These are phyloP conservation scores for Rosa lucieae DNA, from an alignment of 306 rosid species.

Conservation along the genomic window DNA sequence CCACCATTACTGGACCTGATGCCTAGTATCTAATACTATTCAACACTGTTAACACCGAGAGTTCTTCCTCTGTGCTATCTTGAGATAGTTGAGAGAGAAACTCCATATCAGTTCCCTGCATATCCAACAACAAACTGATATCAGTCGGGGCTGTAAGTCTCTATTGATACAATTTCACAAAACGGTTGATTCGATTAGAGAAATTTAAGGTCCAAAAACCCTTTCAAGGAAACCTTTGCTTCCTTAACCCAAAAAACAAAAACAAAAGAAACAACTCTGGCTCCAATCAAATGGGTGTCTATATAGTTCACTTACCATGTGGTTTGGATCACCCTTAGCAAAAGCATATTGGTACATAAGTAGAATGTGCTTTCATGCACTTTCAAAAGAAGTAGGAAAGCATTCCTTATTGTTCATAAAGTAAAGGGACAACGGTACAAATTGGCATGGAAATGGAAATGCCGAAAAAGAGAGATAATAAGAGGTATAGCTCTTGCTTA, in stretches of 20 bases:
- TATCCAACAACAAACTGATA: background rate
- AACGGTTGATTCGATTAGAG: background rate
- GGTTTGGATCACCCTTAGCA: background rate
- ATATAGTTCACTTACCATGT: background rate
- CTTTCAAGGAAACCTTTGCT: background rate
- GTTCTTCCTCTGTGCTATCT: no score
- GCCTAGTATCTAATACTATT: no score
- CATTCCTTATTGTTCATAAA: background rate
- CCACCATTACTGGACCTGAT: no score
- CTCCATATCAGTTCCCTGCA: no score
- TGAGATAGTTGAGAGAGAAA: no score
- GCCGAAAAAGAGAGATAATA: background rate
- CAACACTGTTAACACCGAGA: no score
- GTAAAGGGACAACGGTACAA: background rate
- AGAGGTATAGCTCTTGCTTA: background rate
- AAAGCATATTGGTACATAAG: conserved; percentile 4
- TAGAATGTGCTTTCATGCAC: background rate
- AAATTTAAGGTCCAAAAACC: background rate
- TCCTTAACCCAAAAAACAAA: background rate
- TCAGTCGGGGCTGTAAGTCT: background rate
- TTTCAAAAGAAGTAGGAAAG: background rate
- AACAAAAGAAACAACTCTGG: background rate
- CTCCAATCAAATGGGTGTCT: background rate
- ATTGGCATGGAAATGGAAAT: background rate
- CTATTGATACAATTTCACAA: background rate